phyloP scores from a whole-genome alignment of 2,329 filamentous ascomycete species.

The Fusarium annulatum region DNA sequence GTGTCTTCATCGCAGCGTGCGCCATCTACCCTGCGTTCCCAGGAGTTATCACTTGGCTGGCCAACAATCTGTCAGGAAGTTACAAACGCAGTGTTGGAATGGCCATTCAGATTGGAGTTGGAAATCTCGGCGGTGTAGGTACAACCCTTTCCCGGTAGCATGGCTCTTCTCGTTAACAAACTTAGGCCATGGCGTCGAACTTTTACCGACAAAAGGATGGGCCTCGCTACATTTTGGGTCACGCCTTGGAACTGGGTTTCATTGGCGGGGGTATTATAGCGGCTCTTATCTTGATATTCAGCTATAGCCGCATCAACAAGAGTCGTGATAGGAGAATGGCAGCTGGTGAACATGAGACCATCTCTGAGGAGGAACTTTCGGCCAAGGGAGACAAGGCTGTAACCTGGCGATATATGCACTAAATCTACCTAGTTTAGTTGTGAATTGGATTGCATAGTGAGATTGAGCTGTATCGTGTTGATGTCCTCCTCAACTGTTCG shows the following conservation, averaged over 20 bases:
- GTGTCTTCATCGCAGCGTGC: conserved; percentile 79
- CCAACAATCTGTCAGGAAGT: conserved; percentile 77
- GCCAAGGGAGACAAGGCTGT: conserved; percentile 69
- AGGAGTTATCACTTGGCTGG: conserved; percentile 82
- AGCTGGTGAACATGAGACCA: conserved; percentile 55
- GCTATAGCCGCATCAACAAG: conserved; percentile 69
- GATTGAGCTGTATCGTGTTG: neutral
- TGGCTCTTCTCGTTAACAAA: neutral
- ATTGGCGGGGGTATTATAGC: conserved; percentile 59
- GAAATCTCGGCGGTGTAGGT: conserved; percentile 65
- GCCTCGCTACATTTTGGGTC: conserved; percentile 62
- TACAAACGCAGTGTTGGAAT: conserved; percentile 75
- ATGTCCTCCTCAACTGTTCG: neutral
- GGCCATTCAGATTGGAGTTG: conserved; percentile 71
- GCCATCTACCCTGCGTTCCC: conserved; percentile 84
- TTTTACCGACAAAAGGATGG: conserved; percentile 69
- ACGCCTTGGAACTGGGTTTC: conserved; percentile 63
- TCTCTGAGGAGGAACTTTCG: conserved; percentile 63
- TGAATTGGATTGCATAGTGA: neutral
- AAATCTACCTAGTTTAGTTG: neutral
- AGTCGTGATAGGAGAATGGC: conserved; percentile 61
- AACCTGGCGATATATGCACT: conserved; percentile 71
- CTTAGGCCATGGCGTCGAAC: conserved; percentile 75
- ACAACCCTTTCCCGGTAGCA: accelerated
- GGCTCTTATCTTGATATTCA: conserved; percentile 55